Conservation (phyloP, 352 stramenopile genomes). For the Blastocystis sp. region DNA sequence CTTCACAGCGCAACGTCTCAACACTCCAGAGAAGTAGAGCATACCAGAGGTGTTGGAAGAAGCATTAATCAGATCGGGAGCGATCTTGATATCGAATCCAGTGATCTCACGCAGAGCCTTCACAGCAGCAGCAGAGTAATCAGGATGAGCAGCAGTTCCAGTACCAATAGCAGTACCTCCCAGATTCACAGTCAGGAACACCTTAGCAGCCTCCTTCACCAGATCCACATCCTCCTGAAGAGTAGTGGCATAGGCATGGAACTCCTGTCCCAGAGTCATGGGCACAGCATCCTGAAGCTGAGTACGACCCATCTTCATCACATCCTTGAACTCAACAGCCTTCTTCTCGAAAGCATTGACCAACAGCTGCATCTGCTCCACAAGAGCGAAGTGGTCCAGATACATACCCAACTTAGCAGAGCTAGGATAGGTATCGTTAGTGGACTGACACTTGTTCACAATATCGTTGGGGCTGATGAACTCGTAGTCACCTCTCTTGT, state of each 20-base stretch:
- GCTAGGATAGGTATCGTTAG: conserved; percentile 72
- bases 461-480: conserved; percentile 71
- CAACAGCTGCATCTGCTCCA: conserved; percentile 63
- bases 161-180: conserved; percentile 72
- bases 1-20: conserved; percentile 68
- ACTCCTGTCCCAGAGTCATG: conserved; percentile 93
- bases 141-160: conserved; percentile 67
- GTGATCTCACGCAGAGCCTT: conserved; percentile 82
- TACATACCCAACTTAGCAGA: conserved; percentile 70
- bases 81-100: conserved; percentile 83
- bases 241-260: conserved; percentile 83
- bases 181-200: conserved; percentile 70
- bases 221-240: conserved; percentile 84
- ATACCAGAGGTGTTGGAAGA: conserved; percentile 54
- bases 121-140: conserved; percentile 36
- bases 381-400: conserved; percentile 65
- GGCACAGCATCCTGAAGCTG: conserved; percentile 73
- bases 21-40: conserved; percentile 44
- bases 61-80: conserved; percentile 73
- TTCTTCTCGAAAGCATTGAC: conserved; percentile 67
- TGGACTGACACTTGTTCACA: conserved; percentile 74
- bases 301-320: conserved; percentile 71
- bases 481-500: conserved; percentile 65
- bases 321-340: conserved; percentile 65
- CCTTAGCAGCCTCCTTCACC: conserved; percentile 70